These are phyloP conservation scores for Clonostachys sp. DNA, from an alignment of 2,329 filamentous ascomycete species.

Conservation along the genomic window DNA sequence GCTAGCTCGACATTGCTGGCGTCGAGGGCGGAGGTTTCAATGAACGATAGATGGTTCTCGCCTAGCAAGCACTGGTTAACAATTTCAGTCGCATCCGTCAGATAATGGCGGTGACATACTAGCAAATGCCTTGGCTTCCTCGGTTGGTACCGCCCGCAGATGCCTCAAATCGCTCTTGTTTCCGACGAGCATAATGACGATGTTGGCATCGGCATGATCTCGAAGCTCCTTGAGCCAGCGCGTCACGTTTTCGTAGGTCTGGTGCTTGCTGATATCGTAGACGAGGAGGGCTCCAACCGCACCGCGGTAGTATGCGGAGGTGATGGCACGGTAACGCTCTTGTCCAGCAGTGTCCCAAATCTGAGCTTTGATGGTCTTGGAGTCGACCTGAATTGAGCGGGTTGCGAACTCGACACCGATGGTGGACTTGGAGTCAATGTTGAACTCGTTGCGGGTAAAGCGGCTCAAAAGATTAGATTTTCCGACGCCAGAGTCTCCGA, in stretches of 20 bases:
- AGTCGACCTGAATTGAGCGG: conserved; percentile 96
- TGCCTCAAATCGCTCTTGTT: conserved; percentile 99
- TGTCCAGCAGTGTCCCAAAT: conserved; percentile 99
- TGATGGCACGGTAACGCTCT: conserved; percentile 98
- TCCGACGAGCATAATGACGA: conserved; percentile 98
- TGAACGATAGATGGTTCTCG: conserved; percentile 98
- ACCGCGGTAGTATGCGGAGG: conserved; percentile 97
- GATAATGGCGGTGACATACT: conserved; percentile 50
- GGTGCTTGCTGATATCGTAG: conserved; percentile 99
- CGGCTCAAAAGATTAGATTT: conserved; percentile 99
- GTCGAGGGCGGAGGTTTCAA: conserved; percentile 97
- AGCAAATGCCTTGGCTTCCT: conserved; percentile 96
- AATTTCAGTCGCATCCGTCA: not conserved
- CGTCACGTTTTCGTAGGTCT: conserved; percentile 98
- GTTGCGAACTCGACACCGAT: conserved; percentile 99
- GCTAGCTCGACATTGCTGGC: conserved; percentile 98
- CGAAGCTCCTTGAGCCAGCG: conserved; percentile 98
- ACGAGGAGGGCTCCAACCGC: conserved; percentile 96
- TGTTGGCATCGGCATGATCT: conserved; percentile 97
- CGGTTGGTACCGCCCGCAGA: conserved; percentile 91
- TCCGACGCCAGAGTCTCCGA: conserved; percentile 98
- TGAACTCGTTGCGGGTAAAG: conserved; percentile 99
- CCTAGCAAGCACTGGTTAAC: conserved; percentile 44
- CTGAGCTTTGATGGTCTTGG: conserved; percentile 99
- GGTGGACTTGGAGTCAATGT: conserved; percentile 98